These are phyloP conservation scores for Magnusiomyces tetraspermus DNA, from an alignment of 1,139 yeast species.

Conservation along the genomic window DNA sequence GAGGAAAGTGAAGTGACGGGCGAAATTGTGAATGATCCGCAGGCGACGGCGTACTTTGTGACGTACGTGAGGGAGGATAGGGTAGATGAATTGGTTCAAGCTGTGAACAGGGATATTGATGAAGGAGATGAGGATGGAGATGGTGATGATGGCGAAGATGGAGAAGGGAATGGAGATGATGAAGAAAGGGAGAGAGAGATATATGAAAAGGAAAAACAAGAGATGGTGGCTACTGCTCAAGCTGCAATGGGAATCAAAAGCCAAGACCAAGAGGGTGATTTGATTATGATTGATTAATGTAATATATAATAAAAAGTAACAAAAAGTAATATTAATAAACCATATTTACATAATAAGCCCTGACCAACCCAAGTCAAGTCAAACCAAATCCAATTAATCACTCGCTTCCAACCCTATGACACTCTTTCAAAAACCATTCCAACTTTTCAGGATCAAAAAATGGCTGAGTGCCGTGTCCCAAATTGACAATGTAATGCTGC, in stretches of 20 bases:
- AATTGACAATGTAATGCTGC: conserved; percentile 79
- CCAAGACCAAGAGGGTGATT: not conserved
- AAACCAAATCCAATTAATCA: not conserved
- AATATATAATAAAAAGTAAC: too few species aligned
- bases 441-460: conserved; percentile 90
- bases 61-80: conserved; percentile 68
- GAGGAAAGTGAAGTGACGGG: conserved; percentile 66
- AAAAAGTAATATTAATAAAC: too few species aligned
- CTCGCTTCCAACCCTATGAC: conserved; percentile 60
- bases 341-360: too few species aligned
- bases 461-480: conserved; percentile 98
- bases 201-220: too few species aligned
- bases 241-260: not conserved
- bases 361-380: not conserved
- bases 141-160: too few species aligned
- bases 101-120: conserved; percentile 30
- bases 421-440: conserved; percentile 73
- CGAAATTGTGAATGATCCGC: conserved; percentile 44
- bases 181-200: too few species aligned
- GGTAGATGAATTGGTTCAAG: conserved; percentile 53
- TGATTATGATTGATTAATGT: not conserved
- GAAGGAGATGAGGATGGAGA: not conserved
- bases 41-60: conserved; percentile 88
- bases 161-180: too few species aligned
- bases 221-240: not conserved